phyloP scores from a whole-genome alignment of 2,329 filamentous ascomycete genomes.

The Colletotrichum eremochloae region DNA sequence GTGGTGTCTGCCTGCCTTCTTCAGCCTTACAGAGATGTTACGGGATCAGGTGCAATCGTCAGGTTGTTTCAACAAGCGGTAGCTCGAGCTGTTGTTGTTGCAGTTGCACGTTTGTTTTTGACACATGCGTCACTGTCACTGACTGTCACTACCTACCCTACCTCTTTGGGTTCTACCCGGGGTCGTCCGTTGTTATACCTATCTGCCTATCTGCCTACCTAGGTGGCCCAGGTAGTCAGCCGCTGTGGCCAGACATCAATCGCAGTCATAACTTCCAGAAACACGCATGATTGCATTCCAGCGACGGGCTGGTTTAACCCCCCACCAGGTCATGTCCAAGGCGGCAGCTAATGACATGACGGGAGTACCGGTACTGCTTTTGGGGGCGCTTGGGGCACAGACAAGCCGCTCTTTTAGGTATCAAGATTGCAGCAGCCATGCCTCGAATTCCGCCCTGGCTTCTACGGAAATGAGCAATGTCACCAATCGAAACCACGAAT shows the following conservation, averaged over 20 bases:
- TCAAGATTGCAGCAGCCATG: conserved; percentile 22
- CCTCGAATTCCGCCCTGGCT: conserved; percentile 9
- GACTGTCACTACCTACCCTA: not conserved
- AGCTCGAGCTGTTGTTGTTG: not conserved
- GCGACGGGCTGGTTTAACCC: not conserved
- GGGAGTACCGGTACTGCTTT: conserved; percentile 20
- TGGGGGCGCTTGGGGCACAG: conserved; percentile 22
- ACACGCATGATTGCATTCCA: not conserved
- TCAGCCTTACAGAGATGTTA: not conserved
- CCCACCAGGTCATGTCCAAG: conserved; percentile 22
- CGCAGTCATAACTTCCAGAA: not conserved
- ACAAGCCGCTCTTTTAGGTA: conserved; percentile 21
- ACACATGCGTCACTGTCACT: conserved; percentile 5
- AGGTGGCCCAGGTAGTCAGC: not conserved
- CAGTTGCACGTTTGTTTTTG: conserved; percentile 9
- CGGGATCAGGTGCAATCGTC: not conserved
- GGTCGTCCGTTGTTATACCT: conserved; percentile 8
- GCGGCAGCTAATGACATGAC: conserved; percentile 37
- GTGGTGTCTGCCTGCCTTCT: not conserved
- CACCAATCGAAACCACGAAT: not conserved
- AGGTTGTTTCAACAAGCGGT: not conserved
- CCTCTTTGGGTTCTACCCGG: not conserved
- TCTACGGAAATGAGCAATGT: conserved; percentile 29
- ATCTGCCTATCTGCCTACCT: not conserved
- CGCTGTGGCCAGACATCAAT: not conserved